Conservation (phyloP, 2,329 filamentous ascomycete species). For the Alternaria triticina region DNA sequence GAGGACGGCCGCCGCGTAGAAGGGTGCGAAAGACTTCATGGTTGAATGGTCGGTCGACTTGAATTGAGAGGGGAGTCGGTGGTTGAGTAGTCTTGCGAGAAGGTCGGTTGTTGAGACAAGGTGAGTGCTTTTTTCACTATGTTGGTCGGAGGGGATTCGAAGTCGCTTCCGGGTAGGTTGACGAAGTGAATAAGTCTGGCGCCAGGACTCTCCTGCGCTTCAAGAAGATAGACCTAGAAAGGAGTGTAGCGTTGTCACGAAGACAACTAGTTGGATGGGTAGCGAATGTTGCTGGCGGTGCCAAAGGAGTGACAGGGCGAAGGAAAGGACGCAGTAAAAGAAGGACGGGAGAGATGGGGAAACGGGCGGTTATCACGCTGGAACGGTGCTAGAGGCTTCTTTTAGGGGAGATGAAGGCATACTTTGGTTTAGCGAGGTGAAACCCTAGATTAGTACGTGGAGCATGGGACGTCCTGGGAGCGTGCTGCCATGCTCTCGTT, state of each 20-base stretch:
- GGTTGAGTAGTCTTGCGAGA: conserved; percentile 3
- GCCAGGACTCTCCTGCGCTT: conserved; percentile 32
- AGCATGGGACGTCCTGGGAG: conserved; percentile 15
- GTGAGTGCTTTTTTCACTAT: conserved; percentile 6
- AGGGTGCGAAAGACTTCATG: conserved; percentile 40
- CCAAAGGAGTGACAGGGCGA: conserved; percentile 34
- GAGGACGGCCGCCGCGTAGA: conserved; percentile 42
- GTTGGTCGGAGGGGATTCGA: not conserved
- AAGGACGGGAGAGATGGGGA: conserved; percentile 17
- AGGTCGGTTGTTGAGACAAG: conserved; percentile 3
- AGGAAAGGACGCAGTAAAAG: conserved; percentile 32
- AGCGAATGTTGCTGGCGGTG: conserved; percentile 33
- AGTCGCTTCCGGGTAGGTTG: conserved; percentile 6
- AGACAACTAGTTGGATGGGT: conserved; percentile 19
- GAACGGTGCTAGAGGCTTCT: conserved; percentile 28
- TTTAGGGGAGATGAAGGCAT: conserved; percentile 48
- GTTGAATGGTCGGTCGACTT: conserved; percentile 5
- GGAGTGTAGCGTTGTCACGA: conserved; percentile 32
- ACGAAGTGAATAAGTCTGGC: conserved; percentile 25
- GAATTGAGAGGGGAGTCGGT: conserved; percentile 5
- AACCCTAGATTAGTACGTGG: conserved; percentile 37
- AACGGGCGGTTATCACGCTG: conserved; percentile 37
- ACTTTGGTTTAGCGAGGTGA: conserved; percentile 44
- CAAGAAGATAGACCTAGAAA: conserved; percentile 34
- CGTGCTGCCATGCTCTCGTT: conserved; percentile 22